phyloP scores from a whole-genome alignment of 1,284 basidiomycete genomes.

The Heliocybe sulcata region DNA sequence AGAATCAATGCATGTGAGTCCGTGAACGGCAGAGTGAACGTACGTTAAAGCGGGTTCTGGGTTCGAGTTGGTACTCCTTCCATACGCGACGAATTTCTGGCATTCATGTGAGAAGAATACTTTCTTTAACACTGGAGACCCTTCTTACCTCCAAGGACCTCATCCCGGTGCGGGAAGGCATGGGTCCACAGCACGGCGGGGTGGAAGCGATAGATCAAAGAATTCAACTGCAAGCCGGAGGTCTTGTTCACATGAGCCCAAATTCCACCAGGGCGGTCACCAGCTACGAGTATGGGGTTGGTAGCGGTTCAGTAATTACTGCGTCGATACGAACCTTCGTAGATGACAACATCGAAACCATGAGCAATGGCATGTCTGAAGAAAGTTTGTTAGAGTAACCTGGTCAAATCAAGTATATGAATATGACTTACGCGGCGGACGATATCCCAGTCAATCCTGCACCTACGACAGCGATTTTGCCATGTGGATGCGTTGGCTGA shows the following conservation, averaged over 20 bases:
- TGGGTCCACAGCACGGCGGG: slow-evolving; percentile 37
- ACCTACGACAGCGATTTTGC: slow-evolving; percentile 45
- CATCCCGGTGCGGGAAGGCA: slow-evolving; percentile 46
- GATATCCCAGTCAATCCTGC: slow-evolving; percentile 45
- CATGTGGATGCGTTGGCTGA: slow-evolving; percentile 23
- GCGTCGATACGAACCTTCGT: slow-evolving; percentile 23
- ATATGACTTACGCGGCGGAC: slow-evolving; percentile 30
- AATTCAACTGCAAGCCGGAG: slow-evolving; percentile 56
- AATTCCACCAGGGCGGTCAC: slow-evolving; percentile 39
- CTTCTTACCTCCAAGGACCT: slow-evolving; percentile 41
- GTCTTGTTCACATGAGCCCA: slow-evolving; percentile 58
- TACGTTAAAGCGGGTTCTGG: slow-evolving; percentile 41
- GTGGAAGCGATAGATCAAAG: slow-evolving; percentile 48
- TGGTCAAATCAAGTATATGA: not conserved
- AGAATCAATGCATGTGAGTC: not conserved
- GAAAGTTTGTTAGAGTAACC: not conserved
- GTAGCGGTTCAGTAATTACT: not conserved
- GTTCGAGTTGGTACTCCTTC: slow-evolving; percentile 46
- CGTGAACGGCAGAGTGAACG: slow-evolving; percentile 5
- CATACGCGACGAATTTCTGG: slow-evolving; percentile 45
- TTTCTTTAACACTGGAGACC: not conserved
- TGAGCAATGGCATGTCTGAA: slow-evolving; percentile 39
- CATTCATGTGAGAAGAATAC: not conserved
- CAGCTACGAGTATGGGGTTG: slow-evolving; percentile 8
- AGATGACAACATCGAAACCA: slow-evolving; percentile 48